These are phyloP conservation scores for Colletotrichum paranaense DNA, from an alignment of 2,329 filamentous ascomycete species.

Conservation along the genomic window DNA sequence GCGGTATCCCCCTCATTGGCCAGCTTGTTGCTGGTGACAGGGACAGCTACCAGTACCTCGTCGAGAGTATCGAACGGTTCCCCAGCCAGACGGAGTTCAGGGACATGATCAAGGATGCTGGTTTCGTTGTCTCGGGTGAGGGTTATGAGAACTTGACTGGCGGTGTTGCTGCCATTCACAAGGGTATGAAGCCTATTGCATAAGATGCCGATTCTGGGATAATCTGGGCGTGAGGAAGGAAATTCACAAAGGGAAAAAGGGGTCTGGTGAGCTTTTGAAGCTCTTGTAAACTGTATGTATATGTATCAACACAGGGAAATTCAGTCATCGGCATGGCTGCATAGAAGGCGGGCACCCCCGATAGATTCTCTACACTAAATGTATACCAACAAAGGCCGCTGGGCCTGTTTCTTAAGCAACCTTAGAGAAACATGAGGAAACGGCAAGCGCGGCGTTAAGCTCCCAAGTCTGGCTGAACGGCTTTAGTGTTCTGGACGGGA, in stretches of 20 bases:
- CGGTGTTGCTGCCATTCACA: conserved; percentile 95
- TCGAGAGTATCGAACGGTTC: conserved; percentile 96
- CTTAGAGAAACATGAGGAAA: not conserved
- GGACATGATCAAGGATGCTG: conserved; percentile 84
- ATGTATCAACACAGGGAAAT: conserved; percentile 16
- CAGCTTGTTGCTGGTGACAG: conserved; percentile 94
- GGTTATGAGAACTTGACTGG: conserved; percentile 93
- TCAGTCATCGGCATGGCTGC: not conserved
- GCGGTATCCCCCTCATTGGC: conserved; percentile 93
- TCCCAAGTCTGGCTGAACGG: too few species aligned
- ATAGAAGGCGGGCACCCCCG: not conserved
- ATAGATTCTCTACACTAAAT: conserved; percentile 13
- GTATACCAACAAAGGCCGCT: conserved; percentile 11
- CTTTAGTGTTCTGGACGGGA: too few species aligned
- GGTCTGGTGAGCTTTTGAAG: not conserved
- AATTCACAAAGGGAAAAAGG: not conserved
- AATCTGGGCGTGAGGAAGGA: not conserved
- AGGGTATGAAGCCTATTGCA: conserved; percentile 83
- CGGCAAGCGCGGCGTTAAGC: not conserved
- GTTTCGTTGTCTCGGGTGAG: conserved; percentile 84
- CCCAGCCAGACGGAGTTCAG: conserved; percentile 87
- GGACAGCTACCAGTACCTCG: conserved; percentile 97
- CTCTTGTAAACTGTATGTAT: conserved; percentile 29
- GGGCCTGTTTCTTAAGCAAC: not conserved
- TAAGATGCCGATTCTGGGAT: not conserved